phyloP scores from a whole-genome alignment of 495 filamentous ascomycete genomes.

The Ramalina peruviana region DNA sequence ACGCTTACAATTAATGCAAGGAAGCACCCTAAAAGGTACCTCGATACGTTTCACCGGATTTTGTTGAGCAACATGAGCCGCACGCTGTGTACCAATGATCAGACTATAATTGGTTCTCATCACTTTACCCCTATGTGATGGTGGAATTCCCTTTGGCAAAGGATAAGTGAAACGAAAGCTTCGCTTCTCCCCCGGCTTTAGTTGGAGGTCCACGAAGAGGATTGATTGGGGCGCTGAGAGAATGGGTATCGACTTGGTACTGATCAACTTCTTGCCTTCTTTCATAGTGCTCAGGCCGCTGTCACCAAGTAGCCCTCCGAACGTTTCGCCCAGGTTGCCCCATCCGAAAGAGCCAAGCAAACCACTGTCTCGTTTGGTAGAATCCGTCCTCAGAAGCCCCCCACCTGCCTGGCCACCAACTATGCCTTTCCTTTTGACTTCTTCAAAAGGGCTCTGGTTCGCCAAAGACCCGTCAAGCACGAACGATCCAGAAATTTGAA shows the following conservation, averaged over 20 bases:
- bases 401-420: conserved; percentile 70
- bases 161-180: conserved; percentile 76
- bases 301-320: conserved; percentile 72
- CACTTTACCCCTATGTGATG: conserved; percentile 79
- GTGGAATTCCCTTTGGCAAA: conserved; percentile 74
- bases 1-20: conserved; percentile 60
- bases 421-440: conserved; percentile 87
- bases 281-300: conserved; percentile 82
- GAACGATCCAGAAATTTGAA: conserved; percentile 85
- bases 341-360: conserved; percentile 77
- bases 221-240: conserved; percentile 94
- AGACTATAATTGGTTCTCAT: conserved; percentile 90
- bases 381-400: conserved; percentile 68
- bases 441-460: conserved; percentile 81
- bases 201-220: conserved; percentile 80
- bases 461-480: conserved; percentile 83
- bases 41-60: conserved; percentile 82
- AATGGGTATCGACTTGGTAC: conserved; percentile 70
- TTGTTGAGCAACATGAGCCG: conserved; percentile 59
- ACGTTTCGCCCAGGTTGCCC: conserved; percentile 75
- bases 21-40: conserved; percentile 86
- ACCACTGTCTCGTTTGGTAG: conserved; percentile 60
- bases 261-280: conserved; percentile 77
- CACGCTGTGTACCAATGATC: conserved; percentile 80
- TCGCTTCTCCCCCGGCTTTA: conserved; percentile 79